phyloP scores from a whole-genome alignment of 805 yeast genomes.

The Candida ascalaphidarum region DNA sequence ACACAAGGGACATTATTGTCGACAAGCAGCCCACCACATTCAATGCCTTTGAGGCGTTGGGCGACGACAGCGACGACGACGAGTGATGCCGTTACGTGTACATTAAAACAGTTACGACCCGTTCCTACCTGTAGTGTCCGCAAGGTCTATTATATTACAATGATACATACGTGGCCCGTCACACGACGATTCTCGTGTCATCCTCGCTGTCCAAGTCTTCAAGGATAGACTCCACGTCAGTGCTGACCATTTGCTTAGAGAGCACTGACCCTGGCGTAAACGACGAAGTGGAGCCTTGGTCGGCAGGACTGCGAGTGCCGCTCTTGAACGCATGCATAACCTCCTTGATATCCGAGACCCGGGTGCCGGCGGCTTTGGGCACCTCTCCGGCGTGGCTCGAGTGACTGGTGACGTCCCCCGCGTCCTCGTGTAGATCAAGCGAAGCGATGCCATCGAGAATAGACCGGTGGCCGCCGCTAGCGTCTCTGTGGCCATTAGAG shows the following conservation, averaged over 20 bases:
- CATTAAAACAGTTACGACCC: slow-evolving; percentile 1
- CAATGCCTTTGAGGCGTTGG: slow-evolving; percentile 79
- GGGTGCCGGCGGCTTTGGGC: slow-evolving; percentile 13
- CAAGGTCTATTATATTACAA: too few species aligned
- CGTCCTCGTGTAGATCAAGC: too few species aligned
- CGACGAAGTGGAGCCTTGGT: too few species aligned
- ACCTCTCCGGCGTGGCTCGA: slow-evolving; percentile 9
- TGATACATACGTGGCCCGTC: not conserved
- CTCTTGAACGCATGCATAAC: slow-evolving; percentile 7
- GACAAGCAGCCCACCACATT: slow-evolving; percentile 59
- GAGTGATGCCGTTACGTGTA: slow-evolving; percentile 7
- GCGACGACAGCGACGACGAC: slow-evolving; percentile 42
- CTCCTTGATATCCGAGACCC: slow-evolving; percentile 29
- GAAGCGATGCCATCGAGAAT: too few species aligned
- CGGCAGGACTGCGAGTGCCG: not conserved
- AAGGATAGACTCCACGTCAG: slow-evolving; percentile 26
- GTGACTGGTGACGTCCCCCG: slow-evolving; percentile 6
- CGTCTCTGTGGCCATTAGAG: slow-evolving; percentile 3
- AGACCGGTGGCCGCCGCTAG: too few species aligned
- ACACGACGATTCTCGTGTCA: slow-evolving; percentile 12
- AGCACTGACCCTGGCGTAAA: slow-evolving; percentile 12
- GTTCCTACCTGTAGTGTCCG: too few species aligned
- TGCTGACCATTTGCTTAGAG: slow-evolving; percentile 19
- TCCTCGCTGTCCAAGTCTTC: slow-evolving; percentile 27
- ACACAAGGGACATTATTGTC: slow-evolving; percentile 61